Percentiles rank a stretch among this genome's conserved stretches.
Conservation (phyloP, 2,329 filamentous ascomycete species). For the Cercospora zeae-maydis region DNA sequence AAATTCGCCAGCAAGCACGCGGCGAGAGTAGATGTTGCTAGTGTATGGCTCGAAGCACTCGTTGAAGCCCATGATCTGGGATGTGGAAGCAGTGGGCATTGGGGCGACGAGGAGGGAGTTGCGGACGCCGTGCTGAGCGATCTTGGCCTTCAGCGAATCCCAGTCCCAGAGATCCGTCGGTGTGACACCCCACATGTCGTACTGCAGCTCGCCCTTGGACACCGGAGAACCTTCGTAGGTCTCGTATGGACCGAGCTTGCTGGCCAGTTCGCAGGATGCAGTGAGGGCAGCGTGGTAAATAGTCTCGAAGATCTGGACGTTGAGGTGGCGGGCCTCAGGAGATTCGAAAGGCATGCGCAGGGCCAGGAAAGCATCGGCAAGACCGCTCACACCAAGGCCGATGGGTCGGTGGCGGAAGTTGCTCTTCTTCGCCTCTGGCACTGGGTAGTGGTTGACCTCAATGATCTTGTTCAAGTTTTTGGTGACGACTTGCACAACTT, state of each 20-base stretch:
- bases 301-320: slow-evolving; percentile 98
- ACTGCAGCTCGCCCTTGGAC: slow-evolving; percentile 93
- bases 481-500: slow-evolving; percentile 86
- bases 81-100: slow-evolving; percentile 97
- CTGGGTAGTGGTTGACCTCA: slow-evolving; percentile 98
- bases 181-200: slow-evolving; percentile 96
- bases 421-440: slow-evolving; percentile 86
- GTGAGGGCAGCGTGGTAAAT: slow-evolving; percentile 96
- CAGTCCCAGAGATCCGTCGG: slow-evolving; percentile 97
- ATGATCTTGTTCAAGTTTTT: slow-evolving; percentile 98
- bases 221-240: slow-evolving; percentile 92
- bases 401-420: slow-evolving; percentile 97
- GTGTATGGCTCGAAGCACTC: slow-evolving; percentile 99
- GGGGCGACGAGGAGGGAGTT: slow-evolving; percentile 94
- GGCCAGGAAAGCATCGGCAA: slow-evolving; percentile 96
- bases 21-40: slow-evolving; percentile 98
- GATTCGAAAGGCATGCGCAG: slow-evolving; percentile 97
- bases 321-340: slow-evolving; percentile 85
- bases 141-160: slow-evolving; percentile 80
- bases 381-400: slow-evolving; percentile 93
- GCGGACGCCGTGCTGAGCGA: slow-evolving; percentile 87
- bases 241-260: slow-evolving; percentile 77
- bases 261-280: slow-evolving; percentile 80
- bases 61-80: slow-evolving; percentile 97
- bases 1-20: slow-evolving; percentile 97